These are phyloP conservation scores for Fomes fomentarius DNA, from an alignment of 1,284 basidiomycete genomes.

Conservation along the genomic window DNA sequence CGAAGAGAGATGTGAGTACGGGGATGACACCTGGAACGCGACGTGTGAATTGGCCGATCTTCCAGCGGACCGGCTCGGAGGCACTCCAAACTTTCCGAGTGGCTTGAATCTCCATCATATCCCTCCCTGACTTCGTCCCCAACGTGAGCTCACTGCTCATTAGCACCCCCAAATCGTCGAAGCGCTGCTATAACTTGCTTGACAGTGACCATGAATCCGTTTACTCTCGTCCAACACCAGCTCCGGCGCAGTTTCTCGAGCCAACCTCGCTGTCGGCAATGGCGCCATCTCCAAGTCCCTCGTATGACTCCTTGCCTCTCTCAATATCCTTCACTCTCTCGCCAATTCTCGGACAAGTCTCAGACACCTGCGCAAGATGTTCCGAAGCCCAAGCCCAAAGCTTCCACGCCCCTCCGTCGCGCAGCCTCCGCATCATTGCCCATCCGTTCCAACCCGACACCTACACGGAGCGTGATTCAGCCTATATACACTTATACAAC, in stretches of 20 bases:
- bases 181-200: no score
- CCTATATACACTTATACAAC: conserved; percentile 78
- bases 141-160: not conserved
- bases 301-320: not conserved
- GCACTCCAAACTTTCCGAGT: no score
- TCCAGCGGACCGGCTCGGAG: no score
- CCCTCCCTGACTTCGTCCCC: no score
- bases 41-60: no score
- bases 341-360: conserved; percentile 17
- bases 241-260: conserved; percentile 11
- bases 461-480: conserved; percentile 74
- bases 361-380: conserved; percentile 1
- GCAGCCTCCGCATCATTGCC: conserved; percentile 73
- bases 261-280: conserved; percentile 11
- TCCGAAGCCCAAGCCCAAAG: conserved; percentile 66
- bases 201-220: conserved; percentile 12
- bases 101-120: no score
- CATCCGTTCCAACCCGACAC: conserved; percentile 78
- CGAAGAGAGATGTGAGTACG: no score
- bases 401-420: conserved; percentile 74
- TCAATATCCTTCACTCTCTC: conserved; percentile 1
- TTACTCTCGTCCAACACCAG: conserved; percentile 9
- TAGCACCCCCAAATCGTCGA: not conserved
- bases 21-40: no score
- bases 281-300: not conserved